Conservation (phyloP, 1,284 basidiomycete species). For the Pyrrhoderma noxium region DNA sequence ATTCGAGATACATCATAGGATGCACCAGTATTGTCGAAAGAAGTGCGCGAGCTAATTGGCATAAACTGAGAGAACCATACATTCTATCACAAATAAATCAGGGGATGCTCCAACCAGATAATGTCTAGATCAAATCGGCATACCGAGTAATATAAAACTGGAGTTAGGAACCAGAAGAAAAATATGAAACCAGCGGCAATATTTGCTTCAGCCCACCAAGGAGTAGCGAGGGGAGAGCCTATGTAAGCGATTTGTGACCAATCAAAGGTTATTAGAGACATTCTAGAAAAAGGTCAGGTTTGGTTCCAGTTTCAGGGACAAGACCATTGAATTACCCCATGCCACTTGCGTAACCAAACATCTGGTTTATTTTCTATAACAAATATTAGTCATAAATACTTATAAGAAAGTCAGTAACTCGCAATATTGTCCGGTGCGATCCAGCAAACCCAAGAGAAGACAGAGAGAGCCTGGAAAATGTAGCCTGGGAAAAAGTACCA, state of each 20-base stretch:
- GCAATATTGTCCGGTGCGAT: constrained; percentile 27
- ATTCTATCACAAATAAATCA: constrained; percentile 9
- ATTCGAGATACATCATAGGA: constrained; percentile 31
- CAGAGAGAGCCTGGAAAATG: constrained; percentile 22
- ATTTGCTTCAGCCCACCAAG: constrained; percentile 33
- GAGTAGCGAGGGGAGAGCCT: constrained; percentile 18
- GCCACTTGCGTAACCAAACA: constrained; percentile 27
- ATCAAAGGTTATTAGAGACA: constrained; percentile 18
- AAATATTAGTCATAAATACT: background rate
- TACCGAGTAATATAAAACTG: constrained; percentile 23
- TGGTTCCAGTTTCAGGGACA: background rate
- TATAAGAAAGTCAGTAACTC: background rate
- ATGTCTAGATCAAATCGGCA: background rate
- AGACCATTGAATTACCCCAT: constrained; percentile 4
- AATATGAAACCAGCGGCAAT: constrained; percentile 36
- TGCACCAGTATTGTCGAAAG: constrained; percentile 22
- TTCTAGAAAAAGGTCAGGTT: background rate
- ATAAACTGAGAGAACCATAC: constrained; percentile 21
- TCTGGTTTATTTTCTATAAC: constrained; percentile 27
- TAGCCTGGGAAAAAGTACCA: constrained; percentile 39
- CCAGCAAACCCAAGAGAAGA: constrained; percentile 38
- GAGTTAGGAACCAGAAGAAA: constrained; percentile 33
- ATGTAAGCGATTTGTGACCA: constrained; percentile 20
- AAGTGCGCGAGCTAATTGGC: constrained; percentile 14
- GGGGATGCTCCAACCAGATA: background rate